Evolutionary conservation across 345 rosid species (phyloP).

Genomic region (Sapria himalayana): DNA sequence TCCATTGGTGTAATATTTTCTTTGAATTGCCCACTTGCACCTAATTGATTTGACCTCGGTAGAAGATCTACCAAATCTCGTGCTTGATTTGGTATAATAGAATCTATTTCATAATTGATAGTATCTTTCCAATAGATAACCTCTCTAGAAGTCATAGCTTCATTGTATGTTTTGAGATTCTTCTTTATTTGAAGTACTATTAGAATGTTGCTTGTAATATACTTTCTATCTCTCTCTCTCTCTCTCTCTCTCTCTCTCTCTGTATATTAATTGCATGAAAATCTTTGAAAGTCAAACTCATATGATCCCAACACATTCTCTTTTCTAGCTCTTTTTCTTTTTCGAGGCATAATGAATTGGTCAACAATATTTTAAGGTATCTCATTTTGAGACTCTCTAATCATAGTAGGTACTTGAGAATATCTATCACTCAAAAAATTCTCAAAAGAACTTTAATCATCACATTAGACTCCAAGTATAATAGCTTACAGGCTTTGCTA

Average conservation of each 20-base stretch:
- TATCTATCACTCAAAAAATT: neutral
- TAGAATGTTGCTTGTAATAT: too few relatives aligned
- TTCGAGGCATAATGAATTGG: neutral
- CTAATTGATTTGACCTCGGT: too few relatives aligned
- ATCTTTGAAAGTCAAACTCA: neutral
- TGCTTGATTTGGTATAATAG: too few relatives aligned
- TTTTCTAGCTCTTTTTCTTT: neutral
- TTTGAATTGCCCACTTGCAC: too few relatives aligned
- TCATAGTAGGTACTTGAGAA: neutral
- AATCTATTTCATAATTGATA: too few relatives aligned
- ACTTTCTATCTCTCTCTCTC: neutral
- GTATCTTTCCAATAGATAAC: too few relatives aligned
- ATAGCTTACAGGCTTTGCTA: too few relatives aligned
- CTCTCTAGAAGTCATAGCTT: neutral
- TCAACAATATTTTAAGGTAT: too few relatives aligned
- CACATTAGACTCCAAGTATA: too few relatives aligned
- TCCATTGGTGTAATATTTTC: too few relatives aligned
- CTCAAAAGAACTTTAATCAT: constrained; percentile 1
- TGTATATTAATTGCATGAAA: neutral
- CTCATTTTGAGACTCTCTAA: neutral
- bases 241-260: too few relatives aligned
- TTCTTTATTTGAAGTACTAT: neutral
- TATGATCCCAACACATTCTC: neutral
- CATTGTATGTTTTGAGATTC: neutral
- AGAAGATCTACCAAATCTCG: too few relatives aligned